Base-by-base conservation (phyloP, 2,329 filamentous ascomycete genomes). In the Penicillium sp. region DNA sequence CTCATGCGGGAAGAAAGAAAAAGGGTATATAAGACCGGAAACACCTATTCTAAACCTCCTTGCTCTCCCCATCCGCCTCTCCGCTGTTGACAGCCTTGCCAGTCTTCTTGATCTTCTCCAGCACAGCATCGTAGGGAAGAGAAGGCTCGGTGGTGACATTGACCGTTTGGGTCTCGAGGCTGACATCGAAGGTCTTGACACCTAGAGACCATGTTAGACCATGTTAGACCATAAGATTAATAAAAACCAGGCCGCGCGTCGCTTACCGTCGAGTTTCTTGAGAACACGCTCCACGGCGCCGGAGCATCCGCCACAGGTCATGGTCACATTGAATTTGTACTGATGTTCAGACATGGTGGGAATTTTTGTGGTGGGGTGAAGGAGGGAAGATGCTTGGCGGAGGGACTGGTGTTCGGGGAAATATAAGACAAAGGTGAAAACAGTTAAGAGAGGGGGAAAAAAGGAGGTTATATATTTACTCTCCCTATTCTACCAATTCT, bases 301-400 rank as follows among this genome's bases (percentile, higher is more conserved):
- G 43, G 92, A 97, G 87, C 94, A 99, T 75, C 94, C 94, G 73
- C 90, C 86, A 80, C 94, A 99, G 82, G 82, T 89, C 94, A 99
- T 99, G 77, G 80, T 82, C 75, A 97, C 85, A 77, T 92, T 87
- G 82, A 97, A 97, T 76, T 94, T 90, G 88, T 97, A 97, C 66
- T 86, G 90, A 81, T 96, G 91, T 67, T 88, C 85, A 57, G 86
- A 79, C 89, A 92, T 91, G 68, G 64, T 81, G 69, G 22, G 44
- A 35, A n/a, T 22, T 46, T 40, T 17, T 35, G 68, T 5, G 40
- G 42, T 11, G 36, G 36, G 33, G 42, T 40, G 42, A 33, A 42
- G 14, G 22, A 31, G 38, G 48, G 41, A 35, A 30, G 36, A 28
- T 49, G 28, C 36, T 53, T 53, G 51, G 51, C 44, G 44, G 35